phyloP scores from a whole-genome alignment of 345 rosid species.

The Eucalyptus melliodora region DNA sequence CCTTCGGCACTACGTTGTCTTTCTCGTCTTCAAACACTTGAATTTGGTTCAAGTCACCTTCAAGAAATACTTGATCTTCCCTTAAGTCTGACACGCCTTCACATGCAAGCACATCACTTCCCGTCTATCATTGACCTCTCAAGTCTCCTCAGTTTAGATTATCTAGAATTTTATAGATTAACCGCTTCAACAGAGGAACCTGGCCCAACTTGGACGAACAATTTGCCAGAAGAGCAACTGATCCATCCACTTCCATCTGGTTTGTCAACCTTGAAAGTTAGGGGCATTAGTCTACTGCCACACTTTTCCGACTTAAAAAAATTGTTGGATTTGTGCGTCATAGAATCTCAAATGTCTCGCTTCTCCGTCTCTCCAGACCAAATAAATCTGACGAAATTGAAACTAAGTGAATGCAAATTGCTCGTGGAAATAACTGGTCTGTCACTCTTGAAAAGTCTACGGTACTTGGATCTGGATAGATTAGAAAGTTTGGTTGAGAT shows the following conservation, averaged over 20 bases:
- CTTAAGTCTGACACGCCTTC: not conserved
- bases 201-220: not conserved
- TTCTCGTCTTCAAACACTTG: not conserved
- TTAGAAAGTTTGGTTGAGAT: too few relatives aligned
- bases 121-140: not conserved
- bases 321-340: accelerated
- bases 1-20: not conserved
- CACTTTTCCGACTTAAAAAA: not conserved
- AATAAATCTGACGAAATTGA: too few relatives aligned
- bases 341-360: accelerated
- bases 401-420: too few relatives aligned
- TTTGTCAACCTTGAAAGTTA: not conserved
- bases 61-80: not conserved
- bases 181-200: not conserved
- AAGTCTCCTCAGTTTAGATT: not conserved
- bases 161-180: not conserved
- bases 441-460: not conserved
- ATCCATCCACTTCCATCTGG: not conserved
- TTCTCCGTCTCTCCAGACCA: accelerated
- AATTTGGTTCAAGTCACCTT: not conserved
- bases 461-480: not conserved
- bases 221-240: not conserved
- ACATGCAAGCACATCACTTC: not conserved
- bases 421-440: not conserved
- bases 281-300: not conserved